Evolutionary conservation across 2,329 filamentous ascomycete genomes (phyloP), one percentile per base, ranked within the genome.

Genomic region (Phyllosticta citriasiana): DNA sequence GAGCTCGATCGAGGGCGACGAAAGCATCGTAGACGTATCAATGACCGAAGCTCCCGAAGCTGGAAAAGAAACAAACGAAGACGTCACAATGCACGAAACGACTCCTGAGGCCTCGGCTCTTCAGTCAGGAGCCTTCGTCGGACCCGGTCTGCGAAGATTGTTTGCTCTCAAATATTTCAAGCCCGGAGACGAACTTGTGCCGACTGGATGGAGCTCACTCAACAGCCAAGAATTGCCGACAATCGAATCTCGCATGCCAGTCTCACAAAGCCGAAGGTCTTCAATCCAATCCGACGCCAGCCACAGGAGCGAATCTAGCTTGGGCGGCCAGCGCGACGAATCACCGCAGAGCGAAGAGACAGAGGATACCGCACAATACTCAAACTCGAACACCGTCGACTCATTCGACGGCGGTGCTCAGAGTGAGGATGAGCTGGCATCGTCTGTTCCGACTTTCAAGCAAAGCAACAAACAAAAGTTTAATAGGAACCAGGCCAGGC

Each of bases 1-100:
- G 53, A 82, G 84, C 27, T 96, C 92, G 2, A 83, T 96, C 1
- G 87, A 92, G 71, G 89, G 91, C 9, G 93, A 97, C 72, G 92
- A 97, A 64, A 90, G 90, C 64, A 84, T 97, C 68, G 89, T 97
- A 5, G 89, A 97, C 70, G 86, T 99, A 16, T 89, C 88, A 0
- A 92, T 97, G 87, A 86, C 85, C 59, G 87, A 91, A 67, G 77
- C 78, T 2, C 70, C 70, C 16, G 77, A 80, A 62, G 65, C 66
- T 4, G 59, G 65, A 22, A 35, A 63, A 24, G 62, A 65, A 25
- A 68, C 72, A 2, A 67, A 70, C 24, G 35, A 52, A 22, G 61
- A 62, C 27, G 53, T 62, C 12, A 73, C 72, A 51, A 68, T 69
- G 64, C 64, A 65, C 60, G 40, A 71, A 65, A 77, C 80, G 27